These are phyloP conservation scores for Kodamaea laetipori DNA, from an alignment of 805 yeast species.

Conservation along the genomic window DNA sequence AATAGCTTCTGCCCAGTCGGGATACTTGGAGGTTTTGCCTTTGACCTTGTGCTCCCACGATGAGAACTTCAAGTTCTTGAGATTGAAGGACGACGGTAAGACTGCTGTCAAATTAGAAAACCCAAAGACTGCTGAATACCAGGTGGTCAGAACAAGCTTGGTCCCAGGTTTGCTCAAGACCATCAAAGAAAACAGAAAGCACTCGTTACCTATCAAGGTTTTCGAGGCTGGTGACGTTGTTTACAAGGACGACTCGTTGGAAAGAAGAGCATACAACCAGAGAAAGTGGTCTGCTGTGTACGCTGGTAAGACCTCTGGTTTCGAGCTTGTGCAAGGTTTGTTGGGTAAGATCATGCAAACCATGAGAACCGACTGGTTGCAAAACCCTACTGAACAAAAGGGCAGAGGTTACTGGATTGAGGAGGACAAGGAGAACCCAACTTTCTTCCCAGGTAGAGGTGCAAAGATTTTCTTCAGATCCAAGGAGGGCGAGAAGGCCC, in stretches of 20 bases:
- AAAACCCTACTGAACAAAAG: slow-evolving; percentile 50
- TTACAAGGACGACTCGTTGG: slow-evolving; percentile 73
- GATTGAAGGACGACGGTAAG: slow-evolving; percentile 70
- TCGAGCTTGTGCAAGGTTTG: slow-evolving; percentile 92
- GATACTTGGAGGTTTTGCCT: slow-evolving; percentile 96
- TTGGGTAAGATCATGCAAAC: slow-evolving; percentile 95
- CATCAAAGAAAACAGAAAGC: slow-evolving; percentile 93
- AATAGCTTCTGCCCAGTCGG: slow-evolving; percentile 87
- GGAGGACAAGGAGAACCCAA: slow-evolving; percentile 63
- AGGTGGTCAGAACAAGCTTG: slow-evolving; percentile 94
- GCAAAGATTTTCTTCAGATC: slow-evolving; percentile 81
- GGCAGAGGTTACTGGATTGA: slow-evolving; percentile 85
- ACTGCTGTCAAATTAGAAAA: slow-evolving; percentile 87
- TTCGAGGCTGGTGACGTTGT: slow-evolving; percentile 96
- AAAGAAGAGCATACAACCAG: slow-evolving; percentile 88
- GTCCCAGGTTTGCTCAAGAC: slow-evolving; percentile 95
- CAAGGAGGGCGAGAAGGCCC: slow-evolving; percentile 55
- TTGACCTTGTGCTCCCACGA: slow-evolving; percentile 94
- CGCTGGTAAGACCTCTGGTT: slow-evolving; percentile 94
- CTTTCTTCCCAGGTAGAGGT: slow-evolving; percentile 97
- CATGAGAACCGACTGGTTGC: slow-evolving; percentile 83
- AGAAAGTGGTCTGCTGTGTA: slow-evolving; percentile 93
- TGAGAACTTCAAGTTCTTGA: slow-evolving; percentile 89
- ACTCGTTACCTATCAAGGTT: slow-evolving; percentile 89
- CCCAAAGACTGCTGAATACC: slow-evolving; percentile 96